Conservation (phyloP, 1,139 yeast genomes). For the Lodderomyces margitis region DNA sequence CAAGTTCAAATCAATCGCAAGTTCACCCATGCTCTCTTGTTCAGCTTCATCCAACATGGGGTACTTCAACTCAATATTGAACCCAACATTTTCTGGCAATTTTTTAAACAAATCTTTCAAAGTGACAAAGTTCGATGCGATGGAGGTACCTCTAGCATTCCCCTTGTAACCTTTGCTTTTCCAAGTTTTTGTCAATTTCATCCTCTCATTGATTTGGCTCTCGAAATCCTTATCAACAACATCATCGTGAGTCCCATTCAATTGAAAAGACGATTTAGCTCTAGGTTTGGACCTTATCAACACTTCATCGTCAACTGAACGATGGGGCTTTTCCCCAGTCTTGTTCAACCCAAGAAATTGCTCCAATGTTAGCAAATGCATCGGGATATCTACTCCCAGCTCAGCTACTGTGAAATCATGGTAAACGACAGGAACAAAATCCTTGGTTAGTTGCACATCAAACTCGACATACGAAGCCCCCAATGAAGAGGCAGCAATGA, state of each 20-base stretch:
- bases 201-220: constrained; percentile 55
- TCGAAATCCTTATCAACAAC: constrained; percentile 38
- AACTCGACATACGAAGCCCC: constrained; percentile 94
- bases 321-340: constrained; percentile 15
- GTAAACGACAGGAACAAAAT: constrained; percentile 85
- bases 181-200: constrained; percentile 86
- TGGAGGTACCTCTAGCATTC: constrained; percentile 82
- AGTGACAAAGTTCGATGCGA: constrained; percentile 91
- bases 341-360: constrained; percentile 72
- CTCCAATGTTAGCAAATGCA: constrained; percentile 88
- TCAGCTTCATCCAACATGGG: constrained; percentile 96
- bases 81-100: constrained; percentile 81
- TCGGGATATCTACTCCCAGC: constrained; percentile 93
- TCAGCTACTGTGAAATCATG: constrained; percentile 96
- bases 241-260: constrained; percentile 27
- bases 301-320: constrained; percentile 40
- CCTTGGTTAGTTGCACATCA: constrained; percentile 96
- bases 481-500: constrained; percentile 92
- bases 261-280: constrained; percentile 39
- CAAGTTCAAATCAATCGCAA: constrained; percentile 78
- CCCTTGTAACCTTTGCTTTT: constrained; percentile 88
- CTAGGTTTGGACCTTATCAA: constrained; percentile 39
- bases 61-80: constrained; percentile 91
- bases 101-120: constrained; percentile 79
- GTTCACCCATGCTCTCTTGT: constrained; percentile 81